These are phyloP conservation scores for Annulohypoxylon bovei DNA, from an alignment of 495 filamentous ascomycete genomes.

Conservation along the genomic window DNA sequence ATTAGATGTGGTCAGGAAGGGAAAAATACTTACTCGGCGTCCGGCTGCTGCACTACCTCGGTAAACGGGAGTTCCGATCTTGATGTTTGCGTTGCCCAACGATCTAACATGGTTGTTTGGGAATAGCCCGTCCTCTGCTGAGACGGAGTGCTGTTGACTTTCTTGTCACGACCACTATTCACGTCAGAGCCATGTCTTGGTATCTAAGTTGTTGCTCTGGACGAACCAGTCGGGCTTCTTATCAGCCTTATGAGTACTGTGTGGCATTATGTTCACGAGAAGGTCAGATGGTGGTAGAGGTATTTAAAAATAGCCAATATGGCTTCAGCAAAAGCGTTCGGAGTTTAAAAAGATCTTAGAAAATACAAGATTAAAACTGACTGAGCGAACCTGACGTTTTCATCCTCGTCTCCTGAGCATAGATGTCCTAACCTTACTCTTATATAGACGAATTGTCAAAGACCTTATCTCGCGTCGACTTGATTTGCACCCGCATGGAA, in stretches of 20 bases:
- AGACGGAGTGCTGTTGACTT: constrained; percentile 2
- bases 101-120: constrained; percentile 49
- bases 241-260: constrained; percentile 34
- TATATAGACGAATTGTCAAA: constrained; percentile 28
- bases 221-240: constrained; percentile 37
- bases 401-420: neutral
- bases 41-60: constrained; percentile 47
- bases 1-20: constrained; percentile 2
- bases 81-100: constrained; percentile 50
- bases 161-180: constrained; percentile 23
- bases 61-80: constrained; percentile 52
- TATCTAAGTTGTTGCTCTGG: constrained; percentile 12
- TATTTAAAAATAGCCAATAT: neutral
- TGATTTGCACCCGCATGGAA: constrained; percentile 9
- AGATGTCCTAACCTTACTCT: constrained; percentile 3
- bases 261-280: constrained; percentile 37
- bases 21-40: constrained; percentile 27
- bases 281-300: neutral
- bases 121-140: constrained; percentile 13
- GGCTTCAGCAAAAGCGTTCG: neutral
- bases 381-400: constrained; percentile 20
- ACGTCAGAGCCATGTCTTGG: constrained; percentile 16
- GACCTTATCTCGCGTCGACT: constrained; percentile 6
- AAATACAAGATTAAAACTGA: constrained; percentile 27
- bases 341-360: neutral